Percentiles rank a stretch among this genome's conserved stretches.
These are phyloP conservation scores for Polytolypa hystricis DNA, from an alignment of 2,329 filamentous ascomycete species.

Conservation along the genomic window DNA sequence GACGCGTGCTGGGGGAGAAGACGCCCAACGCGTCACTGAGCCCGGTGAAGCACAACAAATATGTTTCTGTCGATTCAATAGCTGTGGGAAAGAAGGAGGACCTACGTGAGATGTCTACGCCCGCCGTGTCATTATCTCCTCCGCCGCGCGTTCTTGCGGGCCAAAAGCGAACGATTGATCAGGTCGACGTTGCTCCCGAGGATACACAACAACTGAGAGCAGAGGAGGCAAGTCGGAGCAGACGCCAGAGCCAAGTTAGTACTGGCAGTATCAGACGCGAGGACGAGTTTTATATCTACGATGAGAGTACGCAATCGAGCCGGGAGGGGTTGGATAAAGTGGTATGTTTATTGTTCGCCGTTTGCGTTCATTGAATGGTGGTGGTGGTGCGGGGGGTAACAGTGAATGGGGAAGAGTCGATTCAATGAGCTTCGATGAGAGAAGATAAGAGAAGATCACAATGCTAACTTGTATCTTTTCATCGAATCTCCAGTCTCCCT, in stretches of 20 bases:
- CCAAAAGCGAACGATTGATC: constrained; percentile 31
- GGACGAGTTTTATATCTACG: constrained; percentile 15
- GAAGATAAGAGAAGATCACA: no score
- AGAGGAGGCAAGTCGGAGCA: constrained; percentile 14
- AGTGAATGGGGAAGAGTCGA: no score
- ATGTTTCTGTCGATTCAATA: constrained; percentile 14
- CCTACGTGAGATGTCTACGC: constrained; percentile 18
- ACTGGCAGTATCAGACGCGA: constrained; percentile 11
- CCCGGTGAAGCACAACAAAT: constrained; percentile 15
- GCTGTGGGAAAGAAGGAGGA: constrained; percentile 15
- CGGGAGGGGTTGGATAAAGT: constrained; percentile 10
- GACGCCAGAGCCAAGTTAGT: no score
- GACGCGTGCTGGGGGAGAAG: constrained; percentile 32
- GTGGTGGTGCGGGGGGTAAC: no score
- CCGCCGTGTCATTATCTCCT: no score
- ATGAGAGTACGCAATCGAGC: constrained; percentile 12
- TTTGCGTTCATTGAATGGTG: no score
- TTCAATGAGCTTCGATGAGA: no score
- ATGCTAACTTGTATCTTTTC: no score
- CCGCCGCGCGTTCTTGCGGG: no score
- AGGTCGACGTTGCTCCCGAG: no score
- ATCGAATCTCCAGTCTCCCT: no score
- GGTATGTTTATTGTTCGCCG: constrained; percentile 11
- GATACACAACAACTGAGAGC: constrained; percentile 15
- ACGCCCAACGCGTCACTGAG: constrained; percentile 31